phyloP scores from a whole-genome alignment of 2,329 filamentous ascomycete genomes.

The Epichloe festucae region DNA sequence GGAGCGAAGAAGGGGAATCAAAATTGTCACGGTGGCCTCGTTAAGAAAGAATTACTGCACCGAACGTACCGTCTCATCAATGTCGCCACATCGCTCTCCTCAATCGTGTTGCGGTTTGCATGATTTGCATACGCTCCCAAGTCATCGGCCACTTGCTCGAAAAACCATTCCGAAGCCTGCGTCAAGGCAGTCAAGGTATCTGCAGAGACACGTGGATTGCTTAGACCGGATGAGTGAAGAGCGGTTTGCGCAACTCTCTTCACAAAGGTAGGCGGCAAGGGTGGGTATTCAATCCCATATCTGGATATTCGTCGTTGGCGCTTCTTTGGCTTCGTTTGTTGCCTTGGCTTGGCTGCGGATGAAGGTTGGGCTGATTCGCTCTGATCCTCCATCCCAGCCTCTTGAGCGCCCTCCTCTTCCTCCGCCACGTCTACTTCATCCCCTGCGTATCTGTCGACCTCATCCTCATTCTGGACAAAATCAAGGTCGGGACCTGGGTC shows the following conservation, averaged over 20 bases:
- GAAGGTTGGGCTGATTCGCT: not conserved
- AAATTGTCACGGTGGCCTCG: not conserved
- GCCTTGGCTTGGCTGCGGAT: conserved; percentile 1
- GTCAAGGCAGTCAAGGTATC: conserved; percentile 64
- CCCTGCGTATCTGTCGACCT: not conserved
- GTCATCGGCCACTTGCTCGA: conserved; percentile 75
- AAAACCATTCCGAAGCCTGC: conserved; percentile 81
- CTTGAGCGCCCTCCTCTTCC: not conserved
- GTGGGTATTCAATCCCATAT: conserved; percentile 63
- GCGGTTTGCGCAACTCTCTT: conserved; percentile 63
- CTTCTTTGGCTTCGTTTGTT: conserved; percentile 12
- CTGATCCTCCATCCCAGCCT: not conserved
- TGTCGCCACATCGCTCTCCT: conserved; percentile 70
- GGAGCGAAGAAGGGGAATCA: not conserved
- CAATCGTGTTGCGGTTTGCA: conserved; percentile 71
- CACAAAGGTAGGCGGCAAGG: conserved; percentile 58
- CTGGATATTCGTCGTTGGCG: conserved; percentile 43
- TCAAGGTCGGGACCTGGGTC: not conserved
- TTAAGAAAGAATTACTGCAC: not conserved
- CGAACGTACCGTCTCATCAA: conserved; percentile 62
- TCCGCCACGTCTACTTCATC: not conserved
- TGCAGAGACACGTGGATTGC: conserved; percentile 56
- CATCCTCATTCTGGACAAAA: not conserved
- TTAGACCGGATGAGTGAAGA: conserved; percentile 50
- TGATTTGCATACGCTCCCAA: conserved; percentile 69